phyloP scores from a whole-genome alignment of 371 early-diverging fungal genomes.

The Syncephalastrum racemosum region DNA sequence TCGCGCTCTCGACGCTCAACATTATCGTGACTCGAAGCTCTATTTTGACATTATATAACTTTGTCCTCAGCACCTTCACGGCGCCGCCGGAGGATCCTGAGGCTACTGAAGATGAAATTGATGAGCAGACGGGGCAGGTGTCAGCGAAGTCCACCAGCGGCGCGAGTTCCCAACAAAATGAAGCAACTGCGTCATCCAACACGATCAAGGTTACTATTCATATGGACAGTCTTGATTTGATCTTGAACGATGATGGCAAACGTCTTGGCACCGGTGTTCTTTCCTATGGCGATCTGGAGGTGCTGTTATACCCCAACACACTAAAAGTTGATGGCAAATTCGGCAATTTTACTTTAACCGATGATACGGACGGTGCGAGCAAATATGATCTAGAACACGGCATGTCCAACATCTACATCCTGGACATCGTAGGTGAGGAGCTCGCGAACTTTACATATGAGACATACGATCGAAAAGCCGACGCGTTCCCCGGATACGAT shows the following conservation, averaged over 20 bases:
- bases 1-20: constrained; percentile 69
- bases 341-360: constrained; percentile 69
- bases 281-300: constrained; percentile 55
- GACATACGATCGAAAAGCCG: constrained; percentile 49
- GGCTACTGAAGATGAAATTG: background rate
- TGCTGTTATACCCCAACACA: constrained; percentile 48
- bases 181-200: constrained; percentile 7
- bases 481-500: constrained; percentile 70
- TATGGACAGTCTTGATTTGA: constrained; percentile 65
- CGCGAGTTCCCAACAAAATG: background rate
- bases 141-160: background rate
- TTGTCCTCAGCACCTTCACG: constrained; percentile 74
- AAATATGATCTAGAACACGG: constrained; percentile 6
- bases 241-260: constrained; percentile 63
- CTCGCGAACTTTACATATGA: constrained; percentile 74
- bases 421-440: constrained; percentile 75
- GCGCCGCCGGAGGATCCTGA: constrained; percentile 16
- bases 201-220: constrained; percentile 65
- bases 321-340: constrained; percentile 67
- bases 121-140: background rate
- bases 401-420: constrained; percentile 42
- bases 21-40: constrained; percentile 72
- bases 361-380: constrained; percentile 33
- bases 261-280: constrained; percentile 65
- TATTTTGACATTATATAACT: constrained; percentile 74